Evolutionary conservation across 139 green algal species (phyloP), one percentile per base, ranked within the genome.

Genomic region (Chlamydomonas schloesseri): DNA sequence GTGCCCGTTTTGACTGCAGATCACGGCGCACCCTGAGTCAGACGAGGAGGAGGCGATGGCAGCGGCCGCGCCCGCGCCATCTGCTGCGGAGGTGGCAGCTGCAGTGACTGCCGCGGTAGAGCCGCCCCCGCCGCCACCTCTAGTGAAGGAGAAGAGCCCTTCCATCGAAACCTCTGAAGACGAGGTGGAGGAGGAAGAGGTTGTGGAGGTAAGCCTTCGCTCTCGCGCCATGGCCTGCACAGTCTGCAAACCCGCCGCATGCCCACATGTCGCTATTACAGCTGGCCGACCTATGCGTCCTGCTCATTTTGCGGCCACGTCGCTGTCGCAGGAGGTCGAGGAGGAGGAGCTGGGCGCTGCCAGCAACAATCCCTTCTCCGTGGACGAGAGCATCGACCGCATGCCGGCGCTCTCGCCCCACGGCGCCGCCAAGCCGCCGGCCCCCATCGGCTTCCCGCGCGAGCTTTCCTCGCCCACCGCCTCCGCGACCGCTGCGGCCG

Each of bases 321-420:
- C 42, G 8, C 42, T 5, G 6, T 50, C 6, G 8, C 8, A 50
- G 42, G 42, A 76, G 71, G 71, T 58, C 46, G 46, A 42, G 31
- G 71, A 62, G 29, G 71, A 78, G 67, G 79, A 77, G 79, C 47
- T 31, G 11, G 79, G 68, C n/a, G 46, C 29, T 33, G 15, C 21
- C 5, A 23, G 36, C 8, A 28, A 36, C 47, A 53, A 76, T 50
- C 79, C 79, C 18, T 85, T 85, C 68, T 85, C 79, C 3, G 79
- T 85, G 20, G 79, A 85, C 65, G 79, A 76, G 14, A 77, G 65
- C 50, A 60, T 36, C n/a, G 79, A 85, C 79, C 67, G 65, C 67
- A 55, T 85, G 33, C 79, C 79, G 20, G 57, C 23, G 5, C 79
- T 85, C n/a, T 36, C 31, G 31, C 64, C 79, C 0, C 15, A 14